Base-by-base conservation (phyloP, 2,329 filamentous ascomycete genomes). In the Stemphylium lycopersici region DNA sequence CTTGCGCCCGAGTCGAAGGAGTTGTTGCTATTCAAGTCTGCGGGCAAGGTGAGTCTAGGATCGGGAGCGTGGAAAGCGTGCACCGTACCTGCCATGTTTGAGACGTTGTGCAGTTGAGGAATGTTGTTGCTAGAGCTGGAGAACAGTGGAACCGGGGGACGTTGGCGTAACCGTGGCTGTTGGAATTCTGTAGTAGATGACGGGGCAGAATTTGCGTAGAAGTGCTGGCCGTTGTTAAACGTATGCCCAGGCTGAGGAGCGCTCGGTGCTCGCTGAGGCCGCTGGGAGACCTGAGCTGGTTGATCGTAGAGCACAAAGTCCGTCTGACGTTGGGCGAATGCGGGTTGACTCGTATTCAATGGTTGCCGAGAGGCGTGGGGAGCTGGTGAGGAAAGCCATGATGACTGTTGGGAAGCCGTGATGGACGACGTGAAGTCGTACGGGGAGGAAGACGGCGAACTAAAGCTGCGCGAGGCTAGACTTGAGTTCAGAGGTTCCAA, bases 281-380 rank as follows among this genome's bases (percentile, higher is more conserved):
- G 78, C 59, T 71, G 74, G 48, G 71, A 72, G 72, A 67, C 72
- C 70, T 63, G 76, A 61, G 76, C 67, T 62, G 75, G 75, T 69
- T 81, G 78, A 68, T 83, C 78, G 87, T 87, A 90, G 82, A 92
- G 85, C 79, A 90, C 87, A 76, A 92, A 92, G 87, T 92, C 89
- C 82, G 88, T 83, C 71, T 84, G 84, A 53, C 78, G 81, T 60
- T 53, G 74, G 52, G 70, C 75, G 76, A 78, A 79, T 68, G 71
- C 73, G 67, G 73, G 73, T 71, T 76, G 69, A 67, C 68, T 67
- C 56, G 68, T 71, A 65, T 67, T 71, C 66, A 81, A 79, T 75
- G 78, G 81, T 76, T 79, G 78, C 76, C 78, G 72, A 77, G 75
- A 74, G 77, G 80, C 76, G 77, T 76, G 69, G 72, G 79, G 71